Evolutionary conservation across 345 rosid genomes (phyloP).

Genomic region (Cardiospermum halicacabum): DNA sequence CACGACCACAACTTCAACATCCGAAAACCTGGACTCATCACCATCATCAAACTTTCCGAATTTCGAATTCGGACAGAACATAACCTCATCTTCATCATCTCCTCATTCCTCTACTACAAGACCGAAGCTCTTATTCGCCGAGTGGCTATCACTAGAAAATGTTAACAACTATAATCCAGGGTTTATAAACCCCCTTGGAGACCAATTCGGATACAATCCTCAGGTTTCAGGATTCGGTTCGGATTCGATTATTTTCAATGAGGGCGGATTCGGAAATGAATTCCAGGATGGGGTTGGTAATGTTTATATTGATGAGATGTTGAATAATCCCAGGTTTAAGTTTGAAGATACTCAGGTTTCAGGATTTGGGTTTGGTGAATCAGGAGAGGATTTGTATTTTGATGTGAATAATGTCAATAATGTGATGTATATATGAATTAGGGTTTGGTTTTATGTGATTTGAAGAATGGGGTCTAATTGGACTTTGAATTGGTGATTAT

Average conservation of each 20-base stretch:
- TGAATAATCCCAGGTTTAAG: slow-evolving; percentile 40
- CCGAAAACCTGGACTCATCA: slow-evolving; percentile 30
- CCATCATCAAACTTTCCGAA: slow-evolving; percentile 22
- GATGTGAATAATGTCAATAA: slow-evolving; percentile 37
- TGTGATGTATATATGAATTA: slow-evolving; percentile 36
- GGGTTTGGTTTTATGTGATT: slow-evolving; percentile 2
- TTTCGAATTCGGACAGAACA: no score
- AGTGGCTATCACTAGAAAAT: slow-evolving; percentile 58
- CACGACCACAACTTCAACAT: slow-evolving; percentile 28
- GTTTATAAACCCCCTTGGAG: slow-evolving; percentile 12
- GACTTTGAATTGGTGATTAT: slow-evolving; percentile 2
- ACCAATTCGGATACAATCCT: slow-evolving; percentile 4
- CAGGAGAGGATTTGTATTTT: slow-evolving; percentile 31
- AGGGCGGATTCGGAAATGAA: slow-evolving; percentile 24
- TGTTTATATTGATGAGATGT: slow-evolving; percentile 31
- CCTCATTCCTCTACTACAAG: no score
- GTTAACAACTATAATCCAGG: slow-evolving; percentile 16
- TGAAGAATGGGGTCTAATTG: slow-evolving; percentile 28
- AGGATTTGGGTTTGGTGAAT: slow-evolving; percentile 36
- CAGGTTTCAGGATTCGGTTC: slow-evolving; percentile 20
- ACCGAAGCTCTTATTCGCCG: slow-evolving; percentile 64
- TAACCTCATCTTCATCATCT: no score
- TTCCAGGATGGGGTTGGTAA: slow-evolving; percentile 23
- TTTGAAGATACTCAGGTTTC: slow-evolving; percentile 41
- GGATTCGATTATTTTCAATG: slow-evolving; percentile 19